A percentile compares a stretch with the other conserved stretches of the same genome.
Evolutionary conservation across 768 basidiomycete species (phyloP).

Genomic region (Phylloporus rhodoxanthus): DNA sequence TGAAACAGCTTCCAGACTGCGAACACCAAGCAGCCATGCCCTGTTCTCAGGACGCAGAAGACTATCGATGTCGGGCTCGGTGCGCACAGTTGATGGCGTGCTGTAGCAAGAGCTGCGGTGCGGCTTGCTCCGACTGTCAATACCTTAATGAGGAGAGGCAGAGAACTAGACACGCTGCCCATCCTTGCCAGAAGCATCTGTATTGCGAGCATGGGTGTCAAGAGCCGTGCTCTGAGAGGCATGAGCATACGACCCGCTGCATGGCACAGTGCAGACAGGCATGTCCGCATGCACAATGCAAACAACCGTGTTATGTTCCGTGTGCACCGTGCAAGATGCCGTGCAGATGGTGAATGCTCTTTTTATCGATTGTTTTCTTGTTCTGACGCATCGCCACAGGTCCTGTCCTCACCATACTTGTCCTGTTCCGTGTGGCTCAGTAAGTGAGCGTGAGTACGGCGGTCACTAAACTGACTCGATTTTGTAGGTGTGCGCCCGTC

Average conservation of each 20-base stretch:
- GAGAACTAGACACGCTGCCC: slow-evolving; percentile 36
- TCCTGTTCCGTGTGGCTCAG: slow-evolving; percentile 63
- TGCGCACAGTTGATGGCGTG: slow-evolving; percentile 47
- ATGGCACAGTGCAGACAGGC: slow-evolving; percentile 44
- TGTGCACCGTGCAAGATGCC: slow-evolving; percentile 60
- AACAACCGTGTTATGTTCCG: slow-evolving; percentile 40
- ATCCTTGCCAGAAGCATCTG: slow-evolving; percentile 46
- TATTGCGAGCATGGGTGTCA: slow-evolving; percentile 55
- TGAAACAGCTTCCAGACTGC: slow-evolving; percentile 44
- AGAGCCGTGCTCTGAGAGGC: slow-evolving; percentile 42
- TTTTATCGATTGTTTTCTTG: not conserved
- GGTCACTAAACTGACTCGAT: not conserved
- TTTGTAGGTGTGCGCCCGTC: slow-evolving; percentile 52
- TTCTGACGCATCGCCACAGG: slow-evolving; percentile 30
- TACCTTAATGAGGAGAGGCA: not conserved
- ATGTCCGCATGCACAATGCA: slow-evolving; percentile 51
- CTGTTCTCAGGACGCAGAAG: slow-evolving; percentile 42
- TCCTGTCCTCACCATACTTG: slow-evolving; percentile 50
- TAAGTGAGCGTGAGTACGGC: slow-evolving; percentile 30
- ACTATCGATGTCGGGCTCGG: slow-evolving; percentile 33
- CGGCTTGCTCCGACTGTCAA: slow-evolving; percentile 48
- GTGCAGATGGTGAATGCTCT: slow-evolving; percentile 45
- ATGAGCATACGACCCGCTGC: slow-evolving; percentile 46
- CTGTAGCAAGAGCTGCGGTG: slow-evolving; percentile 47
- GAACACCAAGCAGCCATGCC: slow-evolving; percentile 46